Conservation (phyloP, 805 yeast species). For the Pichia californica region DNA sequence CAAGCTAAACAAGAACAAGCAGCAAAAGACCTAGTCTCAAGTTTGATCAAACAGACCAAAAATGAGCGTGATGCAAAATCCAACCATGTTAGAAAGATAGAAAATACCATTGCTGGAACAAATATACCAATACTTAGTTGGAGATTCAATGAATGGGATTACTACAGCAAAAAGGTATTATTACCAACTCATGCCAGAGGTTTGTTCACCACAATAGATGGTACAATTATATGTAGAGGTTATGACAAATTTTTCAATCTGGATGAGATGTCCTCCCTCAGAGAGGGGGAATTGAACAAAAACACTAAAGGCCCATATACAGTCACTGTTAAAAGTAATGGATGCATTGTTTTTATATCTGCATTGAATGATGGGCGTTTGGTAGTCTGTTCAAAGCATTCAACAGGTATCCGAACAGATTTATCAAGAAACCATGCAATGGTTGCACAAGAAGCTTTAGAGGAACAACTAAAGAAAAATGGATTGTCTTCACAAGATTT, state of each 20-base stretch:
- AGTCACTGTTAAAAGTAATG: slow-evolving; percentile 83
- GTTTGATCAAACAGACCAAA: slow-evolving; percentile 9
- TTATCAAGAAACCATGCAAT: slow-evolving; percentile 60
- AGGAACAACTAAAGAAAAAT: slow-evolving; percentile 39
- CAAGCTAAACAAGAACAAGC: slow-evolving; percentile 3
- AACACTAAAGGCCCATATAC: slow-evolving; percentile 70
- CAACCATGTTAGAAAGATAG: slow-evolving; percentile 17
- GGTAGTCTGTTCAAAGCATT: slow-evolving; percentile 85
- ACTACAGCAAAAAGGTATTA: slow-evolving; percentile 43
- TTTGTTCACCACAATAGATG: slow-evolving; percentile 46
- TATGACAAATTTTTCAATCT: slow-evolving; percentile 92
- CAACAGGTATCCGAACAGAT: slow-evolving; percentile 59
- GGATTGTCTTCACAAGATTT: slow-evolving; percentile 42
- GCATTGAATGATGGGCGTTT: slow-evolving; percentile 72
- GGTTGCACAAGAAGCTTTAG: slow-evolving; percentile 58
- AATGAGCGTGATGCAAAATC: slow-evolving; percentile 18
- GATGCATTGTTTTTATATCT: slow-evolving; percentile 81
- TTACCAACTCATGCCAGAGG: slow-evolving; percentile 84
- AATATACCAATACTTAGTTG: slow-evolving; percentile 37
- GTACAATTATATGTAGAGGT: slow-evolving; percentile 68
- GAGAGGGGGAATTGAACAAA: slow-evolving; percentile 37
- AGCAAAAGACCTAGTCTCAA: slow-evolving; percentile 11
- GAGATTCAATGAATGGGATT: slow-evolving; percentile 92
- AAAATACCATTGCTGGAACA: slow-evolving; percentile 19
- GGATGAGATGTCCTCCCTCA: slow-evolving; percentile 53